Conservation (phyloP, 208 protist species). For the Acanthamoeba royreba region DNA sequence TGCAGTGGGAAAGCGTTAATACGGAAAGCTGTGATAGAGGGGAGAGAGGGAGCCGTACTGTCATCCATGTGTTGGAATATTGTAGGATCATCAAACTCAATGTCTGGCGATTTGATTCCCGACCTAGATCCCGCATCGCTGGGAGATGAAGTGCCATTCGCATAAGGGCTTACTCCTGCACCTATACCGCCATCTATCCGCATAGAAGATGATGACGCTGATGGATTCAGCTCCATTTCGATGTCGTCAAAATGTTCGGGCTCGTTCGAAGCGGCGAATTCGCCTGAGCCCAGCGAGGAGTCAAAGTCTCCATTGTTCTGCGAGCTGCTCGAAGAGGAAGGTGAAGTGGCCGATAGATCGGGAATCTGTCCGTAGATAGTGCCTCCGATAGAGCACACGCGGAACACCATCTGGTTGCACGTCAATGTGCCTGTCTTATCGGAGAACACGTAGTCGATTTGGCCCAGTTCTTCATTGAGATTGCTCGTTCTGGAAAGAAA, state of each 20-base stretch:
- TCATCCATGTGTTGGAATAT: slow-evolving; percentile 13
- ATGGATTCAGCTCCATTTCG: background rate
- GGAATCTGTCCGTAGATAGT: slow-evolving; percentile 39
- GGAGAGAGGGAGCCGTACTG: background rate
- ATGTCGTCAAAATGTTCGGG: background rate
- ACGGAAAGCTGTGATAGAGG: background rate
- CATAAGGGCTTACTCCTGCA: background rate
- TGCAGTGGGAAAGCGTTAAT: background rate
- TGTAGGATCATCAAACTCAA: background rate
- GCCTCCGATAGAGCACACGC: slow-evolving; percentile 74
- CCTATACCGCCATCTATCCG: background rate
- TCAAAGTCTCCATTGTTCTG: no score
- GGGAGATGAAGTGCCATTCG: background rate
- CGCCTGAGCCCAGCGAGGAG: background rate
- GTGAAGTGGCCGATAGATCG: background rate
- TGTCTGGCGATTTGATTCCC: background rate
- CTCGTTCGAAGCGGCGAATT: background rate
- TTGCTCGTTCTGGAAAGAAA: slow-evolving; percentile 69
- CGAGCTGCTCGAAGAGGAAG: background rate
- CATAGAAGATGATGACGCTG: no score
- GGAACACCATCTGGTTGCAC: slow-evolving; percentile 84
- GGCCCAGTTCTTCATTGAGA: slow-evolving; percentile 83
- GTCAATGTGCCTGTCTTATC: slow-evolving; percentile 92
- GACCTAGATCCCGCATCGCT: background rate
- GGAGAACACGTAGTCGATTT: slow-evolving; percentile 85